Percentiles rank a stretch among this genome's conserved stretches.
phyloP scores from a whole-genome alignment of 1,284 basidiomycete species.

The Ustilago trichophora region DNA sequence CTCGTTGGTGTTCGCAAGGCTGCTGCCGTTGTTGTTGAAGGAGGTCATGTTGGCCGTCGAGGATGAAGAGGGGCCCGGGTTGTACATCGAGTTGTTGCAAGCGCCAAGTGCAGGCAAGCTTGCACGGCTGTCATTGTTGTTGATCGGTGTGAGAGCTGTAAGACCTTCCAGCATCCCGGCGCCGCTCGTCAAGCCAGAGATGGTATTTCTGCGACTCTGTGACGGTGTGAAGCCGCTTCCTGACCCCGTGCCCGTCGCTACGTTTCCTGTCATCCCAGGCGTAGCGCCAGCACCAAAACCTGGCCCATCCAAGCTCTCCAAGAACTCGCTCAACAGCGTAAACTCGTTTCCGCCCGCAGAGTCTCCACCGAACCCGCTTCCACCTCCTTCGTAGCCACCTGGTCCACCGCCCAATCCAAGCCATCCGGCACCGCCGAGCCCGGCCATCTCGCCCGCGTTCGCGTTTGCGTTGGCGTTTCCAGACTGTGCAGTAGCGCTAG shows the following conservation, averaged over 20 bases:
- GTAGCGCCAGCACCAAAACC: constrained; percentile 30
- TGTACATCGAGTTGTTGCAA: constrained; percentile 5
- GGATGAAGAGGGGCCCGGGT: too few species aligned
- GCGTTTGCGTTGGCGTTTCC: too few species aligned
- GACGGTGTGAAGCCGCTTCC: constrained; percentile 20
- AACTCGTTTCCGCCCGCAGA: constrained; percentile 61
- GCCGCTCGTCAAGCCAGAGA: constrained; percentile 10
- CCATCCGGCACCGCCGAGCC: constrained; percentile 60
- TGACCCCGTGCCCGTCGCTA: too few species aligned
- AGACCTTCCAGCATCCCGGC: constrained; percentile 14
- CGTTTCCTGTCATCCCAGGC: constrained; percentile 19
- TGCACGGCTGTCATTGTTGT: background rate
- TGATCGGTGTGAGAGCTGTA: constrained; percentile 28
- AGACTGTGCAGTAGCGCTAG: too few species aligned
- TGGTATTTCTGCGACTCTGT: constrained; percentile 34
- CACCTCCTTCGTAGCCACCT: constrained; percentile 40
- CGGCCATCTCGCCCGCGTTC: constrained; percentile 27
- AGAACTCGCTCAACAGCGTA: constrained; percentile 60
- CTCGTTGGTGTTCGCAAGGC: background rate
- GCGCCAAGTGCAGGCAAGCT: background rate
- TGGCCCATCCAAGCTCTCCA: constrained; percentile 60
- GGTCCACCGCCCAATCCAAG: constrained; percentile 58
- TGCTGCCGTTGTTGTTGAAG: background rate
- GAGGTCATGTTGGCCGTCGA: too few species aligned
- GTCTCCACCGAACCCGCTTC: constrained; percentile 52